These are phyloP conservation scores for Danielozyma ontarioensis DNA, from an alignment of 805 yeast genomes.

Conservation along the genomic window DNA sequence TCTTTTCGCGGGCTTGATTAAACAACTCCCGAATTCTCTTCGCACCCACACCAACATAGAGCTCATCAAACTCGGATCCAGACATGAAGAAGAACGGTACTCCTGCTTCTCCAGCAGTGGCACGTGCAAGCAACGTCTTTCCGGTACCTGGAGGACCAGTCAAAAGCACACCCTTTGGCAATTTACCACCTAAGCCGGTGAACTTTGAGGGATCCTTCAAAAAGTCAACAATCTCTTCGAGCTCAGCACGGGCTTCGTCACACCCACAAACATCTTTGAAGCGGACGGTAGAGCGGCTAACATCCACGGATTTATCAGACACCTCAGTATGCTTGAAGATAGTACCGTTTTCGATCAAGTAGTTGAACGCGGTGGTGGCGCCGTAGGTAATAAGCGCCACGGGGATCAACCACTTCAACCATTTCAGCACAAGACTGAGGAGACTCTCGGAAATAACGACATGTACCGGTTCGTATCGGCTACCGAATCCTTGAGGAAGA, in stretches of 20 bases:
- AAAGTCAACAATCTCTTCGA: constrained; percentile 97
- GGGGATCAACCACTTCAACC: constrained; percentile 86
- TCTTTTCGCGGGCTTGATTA: constrained; percentile 85
- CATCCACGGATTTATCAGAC: constrained; percentile 76
- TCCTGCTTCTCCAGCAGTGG: constrained; percentile 99
- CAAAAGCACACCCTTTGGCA: constrained; percentile 93
- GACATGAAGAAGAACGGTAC: constrained; percentile 98
- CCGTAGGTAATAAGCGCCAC: constrained; percentile 78
- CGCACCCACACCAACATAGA: constrained; percentile 99
- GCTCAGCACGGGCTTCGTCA: constrained; percentile 96
- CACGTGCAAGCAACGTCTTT: constrained; percentile 92
- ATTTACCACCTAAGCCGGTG: constrained; percentile 94
- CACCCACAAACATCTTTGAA: constrained; percentile 95
- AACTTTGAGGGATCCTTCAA: constrained; percentile 93
- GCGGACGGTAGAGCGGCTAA: constrained; percentile 76
- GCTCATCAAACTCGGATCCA: constrained; percentile 96
- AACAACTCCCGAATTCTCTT: constrained; percentile 94
- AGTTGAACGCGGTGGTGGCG: constrained; percentile 70
- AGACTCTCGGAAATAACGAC: constrained; percentile 89
- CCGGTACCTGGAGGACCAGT: constrained; percentile 99
- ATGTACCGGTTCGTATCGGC: constrained; percentile 80
- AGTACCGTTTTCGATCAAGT: constrained; percentile 77
- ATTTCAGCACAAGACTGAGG: constrained; percentile 69
- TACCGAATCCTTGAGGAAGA: constrained; percentile 43
- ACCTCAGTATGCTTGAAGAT: constrained; percentile 70